phyloP scores from a whole-genome alignment of 2,329 filamentous ascomycete genomes.

The Cryphonectria japonica region DNA sequence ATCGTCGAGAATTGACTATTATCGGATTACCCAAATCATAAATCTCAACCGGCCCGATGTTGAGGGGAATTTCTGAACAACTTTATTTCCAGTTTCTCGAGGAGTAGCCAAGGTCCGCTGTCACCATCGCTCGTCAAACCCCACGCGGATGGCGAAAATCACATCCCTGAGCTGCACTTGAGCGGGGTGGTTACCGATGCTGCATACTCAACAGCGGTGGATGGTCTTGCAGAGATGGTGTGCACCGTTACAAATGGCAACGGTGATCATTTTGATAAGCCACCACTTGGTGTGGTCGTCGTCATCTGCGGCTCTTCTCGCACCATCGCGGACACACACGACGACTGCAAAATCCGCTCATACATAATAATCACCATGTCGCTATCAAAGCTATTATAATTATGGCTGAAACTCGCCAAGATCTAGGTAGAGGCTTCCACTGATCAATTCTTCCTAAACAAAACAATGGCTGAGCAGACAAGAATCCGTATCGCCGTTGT shows the following conservation, averaged over 20 bases:
- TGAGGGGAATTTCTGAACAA: not conserved
- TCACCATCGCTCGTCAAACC: slow-evolving; percentile 22
- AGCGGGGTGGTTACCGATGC: not conserved
- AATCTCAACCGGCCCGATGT: not conserved
- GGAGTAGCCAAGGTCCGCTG: not conserved
- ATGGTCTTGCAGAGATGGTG: not conserved
- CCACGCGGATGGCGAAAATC: slow-evolving; percentile 21
- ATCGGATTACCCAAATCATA: not conserved
- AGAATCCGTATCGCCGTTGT: slow-evolving; percentile 49
- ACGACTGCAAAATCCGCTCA: not conserved
- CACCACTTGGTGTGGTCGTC: not conserved
- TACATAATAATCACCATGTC: not conserved
- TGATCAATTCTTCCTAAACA: not conserved
- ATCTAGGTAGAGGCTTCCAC: not conserved
- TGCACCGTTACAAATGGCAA: not conserved
- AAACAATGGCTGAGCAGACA: not conserved
- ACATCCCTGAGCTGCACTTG: not conserved
- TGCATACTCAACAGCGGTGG: not conserved
- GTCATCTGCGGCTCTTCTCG: slow-evolving; percentile 16
- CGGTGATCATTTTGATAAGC: slow-evolving; percentile 11
- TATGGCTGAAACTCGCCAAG: not conserved
- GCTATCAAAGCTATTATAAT: not conserved
- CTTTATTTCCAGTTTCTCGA: not conserved
- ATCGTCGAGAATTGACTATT: not conserved
- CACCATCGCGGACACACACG: slow-evolving; percentile 15